phyloP scores from a whole-genome alignment of 2,329 filamentous ascomycete genomes.

The Aureobasidium sp. region DNA sequence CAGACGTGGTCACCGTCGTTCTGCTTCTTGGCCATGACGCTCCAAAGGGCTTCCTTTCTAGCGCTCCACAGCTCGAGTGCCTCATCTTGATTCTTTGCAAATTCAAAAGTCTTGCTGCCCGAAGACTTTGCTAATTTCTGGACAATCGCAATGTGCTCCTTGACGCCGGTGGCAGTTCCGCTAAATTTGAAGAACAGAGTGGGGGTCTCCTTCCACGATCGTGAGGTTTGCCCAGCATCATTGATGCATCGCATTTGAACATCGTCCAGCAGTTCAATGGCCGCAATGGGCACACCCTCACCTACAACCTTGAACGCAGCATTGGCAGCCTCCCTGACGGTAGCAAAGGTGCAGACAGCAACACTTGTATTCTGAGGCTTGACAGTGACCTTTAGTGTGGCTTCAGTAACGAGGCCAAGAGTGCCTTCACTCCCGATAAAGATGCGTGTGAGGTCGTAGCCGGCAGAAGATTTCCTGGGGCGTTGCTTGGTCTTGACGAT shows the following conservation, averaged over 20 bases:
- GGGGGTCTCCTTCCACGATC: conserved; percentile 59
- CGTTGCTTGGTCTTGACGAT: conserved; percentile 82
- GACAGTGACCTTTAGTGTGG: conserved; percentile 76
- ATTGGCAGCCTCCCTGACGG: conserved; percentile 62
- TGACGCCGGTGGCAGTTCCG: conserved; percentile 58
- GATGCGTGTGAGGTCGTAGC: conserved; percentile 82
- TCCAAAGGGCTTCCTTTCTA: conserved; percentile 67
- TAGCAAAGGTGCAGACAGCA: conserved; percentile 59
- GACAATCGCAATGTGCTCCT: conserved; percentile 68
- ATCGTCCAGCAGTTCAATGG: conserved; percentile 85
- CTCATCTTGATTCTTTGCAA: conserved; percentile 56
- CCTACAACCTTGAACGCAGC: conserved; percentile 75
- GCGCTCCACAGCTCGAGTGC: conserved; percentile 66
- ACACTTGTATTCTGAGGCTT: conserved; percentile 73
- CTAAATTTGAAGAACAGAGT: conserved; percentile 72
- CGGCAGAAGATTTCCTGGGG: conserved; percentile 81
- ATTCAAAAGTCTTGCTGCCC: conserved; percentile 60
- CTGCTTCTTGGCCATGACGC: conserved; percentile 56
- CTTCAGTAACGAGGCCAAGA: conserved; percentile 83
- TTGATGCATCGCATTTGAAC: conserved; percentile 76
- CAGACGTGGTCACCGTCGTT: conserved; percentile 57
- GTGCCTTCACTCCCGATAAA: conserved; percentile 92
- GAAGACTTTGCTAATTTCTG: conserved; percentile 50
- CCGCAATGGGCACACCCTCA: conserved; percentile 74
- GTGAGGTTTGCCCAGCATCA: conserved; percentile 53